Conservation (phyloP, 805 yeast species). For the Groenewaldozyma salmanticensis region DNA sequence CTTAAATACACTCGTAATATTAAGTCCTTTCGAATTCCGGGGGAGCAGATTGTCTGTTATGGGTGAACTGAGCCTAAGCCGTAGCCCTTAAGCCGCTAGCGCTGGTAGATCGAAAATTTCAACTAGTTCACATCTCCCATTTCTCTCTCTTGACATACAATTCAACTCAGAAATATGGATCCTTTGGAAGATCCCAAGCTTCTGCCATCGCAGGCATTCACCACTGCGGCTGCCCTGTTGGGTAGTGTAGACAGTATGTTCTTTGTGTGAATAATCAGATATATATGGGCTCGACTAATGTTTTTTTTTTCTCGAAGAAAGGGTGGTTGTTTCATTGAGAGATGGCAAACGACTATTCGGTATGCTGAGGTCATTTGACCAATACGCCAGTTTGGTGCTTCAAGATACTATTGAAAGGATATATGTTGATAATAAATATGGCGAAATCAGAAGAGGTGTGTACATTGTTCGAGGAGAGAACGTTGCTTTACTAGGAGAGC, state of each 20-base stretch:
- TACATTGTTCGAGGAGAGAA: conserved; percentile 92
- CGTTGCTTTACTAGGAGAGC: conserved; percentile 86
- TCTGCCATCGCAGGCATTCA: conserved; percentile 33
- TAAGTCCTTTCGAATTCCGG: too few relatives aligned
- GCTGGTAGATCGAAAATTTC: too few relatives aligned
- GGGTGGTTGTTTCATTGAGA: conserved; percentile 73
- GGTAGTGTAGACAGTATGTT: conserved; percentile 32
- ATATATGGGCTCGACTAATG: background rate
- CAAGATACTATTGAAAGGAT: conserved; percentile 87
- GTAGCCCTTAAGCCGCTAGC: too few relatives aligned
- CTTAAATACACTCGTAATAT: too few relatives aligned
- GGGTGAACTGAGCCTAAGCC: too few relatives aligned
- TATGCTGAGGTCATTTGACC: conserved; percentile 88
- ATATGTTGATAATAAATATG: conserved; percentile 45
- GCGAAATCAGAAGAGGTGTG: conserved; percentile 70
- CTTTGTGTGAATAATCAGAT: background rate
- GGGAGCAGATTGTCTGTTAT: too few relatives aligned
- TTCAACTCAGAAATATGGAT: conserved; percentile 12
- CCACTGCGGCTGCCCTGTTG: conserved; percentile 35
- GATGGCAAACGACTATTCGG: conserved; percentile 89
- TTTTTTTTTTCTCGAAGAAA: conserved; percentile 26
- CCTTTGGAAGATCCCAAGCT: conserved; percentile 24
- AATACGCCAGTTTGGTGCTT: conserved; percentile 82
- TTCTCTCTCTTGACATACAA: too few relatives aligned
- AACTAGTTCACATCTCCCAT: too few relatives aligned